phyloP scores from a whole-genome alignment of 1,284 basidiomycete species.

The Microstroma glucosiphilum region DNA sequence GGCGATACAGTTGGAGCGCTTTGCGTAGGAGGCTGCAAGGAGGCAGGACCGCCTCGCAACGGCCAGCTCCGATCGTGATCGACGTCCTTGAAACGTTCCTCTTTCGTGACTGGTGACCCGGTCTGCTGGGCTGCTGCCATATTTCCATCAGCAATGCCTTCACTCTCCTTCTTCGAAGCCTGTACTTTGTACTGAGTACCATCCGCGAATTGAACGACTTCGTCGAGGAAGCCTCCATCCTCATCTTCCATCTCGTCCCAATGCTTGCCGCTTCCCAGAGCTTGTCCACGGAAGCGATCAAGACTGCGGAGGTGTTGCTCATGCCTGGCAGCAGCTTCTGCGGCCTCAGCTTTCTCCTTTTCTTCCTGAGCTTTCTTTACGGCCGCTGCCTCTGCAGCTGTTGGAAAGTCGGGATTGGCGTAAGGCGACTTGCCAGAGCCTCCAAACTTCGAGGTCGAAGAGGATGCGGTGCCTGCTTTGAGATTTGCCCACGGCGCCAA shows the following conservation, averaged over 20 bases:
- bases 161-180: conserved; percentile 8
- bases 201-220: conserved; percentile 48
- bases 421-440: conserved; percentile 3
- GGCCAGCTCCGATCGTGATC: conserved; percentile 44
- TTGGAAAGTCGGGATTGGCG: conserved; percentile 39
- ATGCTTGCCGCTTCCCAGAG: conserved; percentile 34
- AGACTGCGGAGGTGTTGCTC: conserved; percentile 34
- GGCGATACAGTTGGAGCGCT: neutral
- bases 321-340: conserved; percentile 31
- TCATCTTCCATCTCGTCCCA: conserved; percentile 50
- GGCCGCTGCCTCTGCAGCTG: conserved; percentile 42
- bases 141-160: conserved; percentile 17
- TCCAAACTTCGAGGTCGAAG: neutral
- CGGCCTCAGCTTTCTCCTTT: conserved; percentile 32
- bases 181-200: conserved; percentile 47
- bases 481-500: conserved; percentile 37
- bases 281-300: conserved; percentile 43
- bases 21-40: neutral
- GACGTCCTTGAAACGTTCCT: conserved; percentile 44
- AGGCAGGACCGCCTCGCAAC: conserved; percentile 10
- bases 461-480: conserved; percentile 14
- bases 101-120: conserved; percentile 31
- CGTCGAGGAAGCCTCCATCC: conserved; percentile 37
- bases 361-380: conserved; percentile 43
- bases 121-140: conserved; percentile 4